Conservation (phyloP, 208 protist species). For the Naegleria gruberi region DNA sequence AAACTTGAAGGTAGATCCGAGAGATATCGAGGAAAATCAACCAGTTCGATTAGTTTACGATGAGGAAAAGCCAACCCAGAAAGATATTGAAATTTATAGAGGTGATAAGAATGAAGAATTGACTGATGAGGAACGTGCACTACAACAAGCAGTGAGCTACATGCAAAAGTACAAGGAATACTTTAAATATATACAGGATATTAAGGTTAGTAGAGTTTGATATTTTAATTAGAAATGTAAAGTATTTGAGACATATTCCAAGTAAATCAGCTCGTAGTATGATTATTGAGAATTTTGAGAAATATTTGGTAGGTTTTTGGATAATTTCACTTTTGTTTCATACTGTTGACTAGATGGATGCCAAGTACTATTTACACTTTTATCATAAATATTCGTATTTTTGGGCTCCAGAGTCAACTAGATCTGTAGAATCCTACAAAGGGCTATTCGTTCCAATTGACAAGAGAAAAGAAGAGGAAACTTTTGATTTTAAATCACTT, state of each 20-base stretch:
- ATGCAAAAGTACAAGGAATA: background rate
- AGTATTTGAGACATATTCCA: slow-evolving; percentile 6
- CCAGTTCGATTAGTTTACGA: slow-evolving; percentile 14
- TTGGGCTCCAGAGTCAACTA: slow-evolving; percentile 2
- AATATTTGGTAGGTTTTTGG: background rate
- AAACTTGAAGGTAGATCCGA: background rate
- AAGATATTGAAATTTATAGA: slow-evolving; percentile 14
- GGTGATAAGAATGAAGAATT: slow-evolving; percentile 17
- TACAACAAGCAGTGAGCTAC: slow-evolving; percentile 8
- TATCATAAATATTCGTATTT: slow-evolving; percentile 18
- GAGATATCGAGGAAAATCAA: background rate
- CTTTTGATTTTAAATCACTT: background rate
- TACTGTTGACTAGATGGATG: background rate
- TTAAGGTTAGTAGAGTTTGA: background rate
- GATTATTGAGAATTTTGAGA: slow-evolving; percentile 14
- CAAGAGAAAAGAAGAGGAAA: slow-evolving; percentile 5
- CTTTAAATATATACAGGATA: slow-evolving; percentile 7
- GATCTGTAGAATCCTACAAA: background rate
- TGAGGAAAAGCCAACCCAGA: background rate
- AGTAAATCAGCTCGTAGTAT: background rate
- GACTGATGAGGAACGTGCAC: slow-evolving; percentile 1
- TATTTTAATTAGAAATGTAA: background rate
- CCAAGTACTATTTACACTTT: background rate
- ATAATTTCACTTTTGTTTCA: no score
- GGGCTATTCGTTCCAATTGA: background rate